Evolutionary conservation across 306 rosid species (phyloP).

Genomic region (Prunus davidiana): DNA sequence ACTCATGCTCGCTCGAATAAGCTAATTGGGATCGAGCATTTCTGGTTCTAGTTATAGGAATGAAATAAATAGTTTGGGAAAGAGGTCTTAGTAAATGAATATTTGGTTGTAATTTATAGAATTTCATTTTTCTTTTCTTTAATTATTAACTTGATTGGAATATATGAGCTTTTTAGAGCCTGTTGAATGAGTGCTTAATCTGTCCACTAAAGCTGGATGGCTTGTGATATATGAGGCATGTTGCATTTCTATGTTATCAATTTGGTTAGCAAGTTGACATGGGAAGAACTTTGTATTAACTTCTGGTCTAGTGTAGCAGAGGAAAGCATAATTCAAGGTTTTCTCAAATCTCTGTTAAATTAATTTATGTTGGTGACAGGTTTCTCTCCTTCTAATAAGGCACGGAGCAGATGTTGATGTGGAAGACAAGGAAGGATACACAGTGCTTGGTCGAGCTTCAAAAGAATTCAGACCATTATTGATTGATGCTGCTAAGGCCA

Average conservation of each 20-base stretch:
- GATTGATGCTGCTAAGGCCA: constrained; percentile 83
- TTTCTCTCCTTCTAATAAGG: constrained; percentile 75
- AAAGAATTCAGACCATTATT: constrained; percentile 53
- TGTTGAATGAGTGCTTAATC: background rate
- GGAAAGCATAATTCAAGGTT: background rate
- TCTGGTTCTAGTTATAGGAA: background rate
- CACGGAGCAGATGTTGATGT: constrained; percentile 94
- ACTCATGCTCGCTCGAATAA: background rate
- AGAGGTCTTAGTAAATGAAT: background rate
- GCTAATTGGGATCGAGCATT: background rate
- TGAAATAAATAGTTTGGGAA: background rate
- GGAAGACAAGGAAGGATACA: constrained; percentile 91
- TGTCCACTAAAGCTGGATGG: background rate
- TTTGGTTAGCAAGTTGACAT: background rate
- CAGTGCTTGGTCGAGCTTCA: constrained; percentile 84
- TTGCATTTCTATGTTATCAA: background rate
- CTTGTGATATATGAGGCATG: no score
- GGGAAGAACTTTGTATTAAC: background rate
- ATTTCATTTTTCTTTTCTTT: background rate
- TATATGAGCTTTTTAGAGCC: background rate
- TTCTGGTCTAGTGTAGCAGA: background rate
- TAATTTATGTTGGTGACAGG: constrained; percentile 36
- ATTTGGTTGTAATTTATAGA: background rate
- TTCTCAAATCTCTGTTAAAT: background rate
- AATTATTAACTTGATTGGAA: background rate